These are phyloP conservation scores for Botryotinia convoluta DNA, from an alignment of 2,329 filamentous ascomycete species.

Conservation along the genomic window DNA sequence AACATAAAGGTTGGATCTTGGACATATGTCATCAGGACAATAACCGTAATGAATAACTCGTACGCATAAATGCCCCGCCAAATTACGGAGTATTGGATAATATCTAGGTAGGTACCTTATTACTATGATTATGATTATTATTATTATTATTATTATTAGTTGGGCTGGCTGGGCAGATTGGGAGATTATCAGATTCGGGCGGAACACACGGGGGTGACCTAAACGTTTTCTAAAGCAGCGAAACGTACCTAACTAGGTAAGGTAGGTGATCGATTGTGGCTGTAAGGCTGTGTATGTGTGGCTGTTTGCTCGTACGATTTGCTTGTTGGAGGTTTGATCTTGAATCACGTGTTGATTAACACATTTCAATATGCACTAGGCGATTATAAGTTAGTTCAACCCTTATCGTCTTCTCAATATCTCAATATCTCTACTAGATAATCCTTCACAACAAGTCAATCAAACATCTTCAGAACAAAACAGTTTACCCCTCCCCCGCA, in stretches of 20 bases:
- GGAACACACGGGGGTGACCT: neutral
- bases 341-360: neutral
- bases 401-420: neutral
- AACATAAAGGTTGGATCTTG: constrained; percentile 1
- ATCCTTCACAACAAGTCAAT: constrained; percentile 2
- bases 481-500: neutral
- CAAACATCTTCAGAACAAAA: constrained; percentile 8
- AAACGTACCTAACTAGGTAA: neutral
- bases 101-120: neutral
- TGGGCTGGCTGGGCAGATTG: constrained; percentile 2
- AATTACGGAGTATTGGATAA: neutral
- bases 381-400: neutral
- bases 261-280: neutral
- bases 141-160: neutral
- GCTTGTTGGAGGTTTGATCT: neutral
- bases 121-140: neutral
- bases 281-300: neutral
- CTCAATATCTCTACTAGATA: neutral
- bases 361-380: neutral
- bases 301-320: neutral
- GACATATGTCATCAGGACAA: constrained; percentile 15
- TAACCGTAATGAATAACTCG: constrained; percentile 16
- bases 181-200: neutral
- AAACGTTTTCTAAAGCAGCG: constrained; percentile 14
- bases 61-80: constrained; percentile 21